A percentile compares a stretch with the other conserved stretches of the same genome.
phyloP scores from a whole-genome alignment of 2,329 filamentous ascomycete genomes.

The Chrysoporthe austroafricana region DNA sequence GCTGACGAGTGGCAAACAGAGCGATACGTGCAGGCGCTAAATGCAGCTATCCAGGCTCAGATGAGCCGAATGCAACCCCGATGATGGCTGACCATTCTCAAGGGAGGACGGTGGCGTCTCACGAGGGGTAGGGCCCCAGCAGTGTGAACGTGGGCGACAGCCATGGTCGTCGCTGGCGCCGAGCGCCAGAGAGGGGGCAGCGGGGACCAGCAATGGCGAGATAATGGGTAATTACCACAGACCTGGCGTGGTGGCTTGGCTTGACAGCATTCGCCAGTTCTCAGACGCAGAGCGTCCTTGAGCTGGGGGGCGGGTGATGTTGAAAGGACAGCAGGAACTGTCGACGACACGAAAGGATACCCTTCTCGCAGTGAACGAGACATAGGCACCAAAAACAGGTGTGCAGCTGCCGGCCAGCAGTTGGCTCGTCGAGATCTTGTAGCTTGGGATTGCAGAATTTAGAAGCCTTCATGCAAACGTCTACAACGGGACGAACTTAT shows the following conservation, averaged over 20 bases:
- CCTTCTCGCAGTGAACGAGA: neutral
- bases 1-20: conserved; percentile 10
- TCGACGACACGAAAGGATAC: neutral
- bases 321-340: conserved; percentile 2
- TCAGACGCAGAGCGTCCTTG: conserved; percentile 3
- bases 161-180: neutral
- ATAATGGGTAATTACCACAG: conserved; percentile 4
- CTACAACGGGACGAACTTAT: neutral
- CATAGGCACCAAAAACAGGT: neutral
- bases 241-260: neutral
- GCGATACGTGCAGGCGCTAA: conserved; percentile 25
- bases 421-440: neutral
- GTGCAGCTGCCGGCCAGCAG: neutral
- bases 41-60: conserved; percentile 22
- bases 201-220: neutral
- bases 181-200: neutral
- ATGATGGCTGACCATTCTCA: conserved; percentile 5
- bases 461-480: neutral
- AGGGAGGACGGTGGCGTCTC: neutral
- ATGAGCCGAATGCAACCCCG: conserved; percentile 17
- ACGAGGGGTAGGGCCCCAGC: neutral
- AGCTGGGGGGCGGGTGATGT: neutral
- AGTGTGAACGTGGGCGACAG: neutral
- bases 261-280: neutral
- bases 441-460: neutral